phyloP scores from a whole-genome alignment of 768 basidiomycete species.

The Panellus pusillus region DNA sequence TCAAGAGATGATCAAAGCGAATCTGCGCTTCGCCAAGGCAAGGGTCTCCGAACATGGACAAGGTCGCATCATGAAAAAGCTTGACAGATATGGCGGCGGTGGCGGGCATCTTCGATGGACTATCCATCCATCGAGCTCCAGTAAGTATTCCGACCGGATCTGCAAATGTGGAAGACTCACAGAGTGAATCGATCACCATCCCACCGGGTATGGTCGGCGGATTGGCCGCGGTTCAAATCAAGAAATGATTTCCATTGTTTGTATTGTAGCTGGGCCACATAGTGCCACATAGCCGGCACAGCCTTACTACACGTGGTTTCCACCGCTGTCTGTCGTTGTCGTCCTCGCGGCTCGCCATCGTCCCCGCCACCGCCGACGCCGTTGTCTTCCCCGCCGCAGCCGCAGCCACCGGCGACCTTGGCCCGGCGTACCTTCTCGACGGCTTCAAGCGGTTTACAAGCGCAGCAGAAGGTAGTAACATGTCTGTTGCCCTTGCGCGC shows the following conservation, averaged over 20 bases:
- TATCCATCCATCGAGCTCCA: neutral
- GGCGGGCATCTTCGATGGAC: neutral
- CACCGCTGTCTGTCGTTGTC: too few species aligned
- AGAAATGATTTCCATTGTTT: too few species aligned
- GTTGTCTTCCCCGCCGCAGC: too few species aligned
- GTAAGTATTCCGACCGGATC: too few species aligned
- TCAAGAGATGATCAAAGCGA: neutral
- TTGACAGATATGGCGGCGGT: neutral
- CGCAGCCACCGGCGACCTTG: constrained; percentile 16
- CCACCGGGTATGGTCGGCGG: too few species aligned
- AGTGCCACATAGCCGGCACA: too few species aligned
- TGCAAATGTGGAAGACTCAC: neutral
- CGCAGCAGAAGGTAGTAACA: constrained; percentile 74
- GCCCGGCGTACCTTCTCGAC: constrained; percentile 53
- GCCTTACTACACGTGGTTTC: too few species aligned
- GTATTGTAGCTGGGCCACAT: too few species aligned
- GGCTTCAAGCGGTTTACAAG: constrained; percentile 87
- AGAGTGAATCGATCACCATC: neutral
- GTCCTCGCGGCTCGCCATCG: too few species aligned
- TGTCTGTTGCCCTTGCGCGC: constrained; percentile 72
- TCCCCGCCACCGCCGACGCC: too few species aligned
- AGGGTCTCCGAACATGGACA: neutral
- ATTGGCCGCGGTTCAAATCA: too few species aligned
- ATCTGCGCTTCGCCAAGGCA: neutral
- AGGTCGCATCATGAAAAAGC: neutral